phyloP scores from a whole-genome alignment of 192 early-diverging fungal species.

The Backusella tarrabulga region DNA sequence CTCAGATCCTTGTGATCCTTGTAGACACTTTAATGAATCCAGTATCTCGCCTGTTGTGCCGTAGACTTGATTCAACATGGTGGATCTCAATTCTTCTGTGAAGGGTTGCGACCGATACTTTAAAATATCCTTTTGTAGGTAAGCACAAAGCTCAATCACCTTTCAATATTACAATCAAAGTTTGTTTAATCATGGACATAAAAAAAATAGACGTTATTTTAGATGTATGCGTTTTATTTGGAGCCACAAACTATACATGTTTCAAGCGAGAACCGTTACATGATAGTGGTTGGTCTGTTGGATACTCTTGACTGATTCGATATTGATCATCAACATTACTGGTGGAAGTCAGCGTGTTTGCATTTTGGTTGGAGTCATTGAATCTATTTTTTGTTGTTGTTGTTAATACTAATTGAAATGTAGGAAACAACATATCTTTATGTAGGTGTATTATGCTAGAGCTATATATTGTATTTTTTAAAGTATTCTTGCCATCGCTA shows the following conservation, averaged over 20 bases:
- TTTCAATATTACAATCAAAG: neutral
- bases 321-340: neutral
- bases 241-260: slow-evolving; percentile 4
- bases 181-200: neutral
- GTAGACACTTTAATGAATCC: neutral
- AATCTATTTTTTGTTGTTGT: neutral
- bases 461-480: neutral
- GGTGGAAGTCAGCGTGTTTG: neutral
- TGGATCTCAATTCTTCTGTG: neutral
- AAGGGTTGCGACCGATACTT: neutral
- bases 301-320: neutral
- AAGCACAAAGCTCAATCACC: neutral
- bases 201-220: neutral
- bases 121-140: neutral
- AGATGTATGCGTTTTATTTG: neutral
- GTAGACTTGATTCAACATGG: neutral
- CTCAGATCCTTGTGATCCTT: neutral
- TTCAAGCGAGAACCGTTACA: neutral
- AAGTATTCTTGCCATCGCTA: neutral
- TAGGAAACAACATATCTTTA: neutral
- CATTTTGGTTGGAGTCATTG: neutral
- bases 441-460: neutral
- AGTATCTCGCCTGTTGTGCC: neutral
- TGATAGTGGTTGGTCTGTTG: neutral
- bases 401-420: neutral